Conservation (phyloP, 208 protist species). For the Wallacemonas rigidus region DNA sequence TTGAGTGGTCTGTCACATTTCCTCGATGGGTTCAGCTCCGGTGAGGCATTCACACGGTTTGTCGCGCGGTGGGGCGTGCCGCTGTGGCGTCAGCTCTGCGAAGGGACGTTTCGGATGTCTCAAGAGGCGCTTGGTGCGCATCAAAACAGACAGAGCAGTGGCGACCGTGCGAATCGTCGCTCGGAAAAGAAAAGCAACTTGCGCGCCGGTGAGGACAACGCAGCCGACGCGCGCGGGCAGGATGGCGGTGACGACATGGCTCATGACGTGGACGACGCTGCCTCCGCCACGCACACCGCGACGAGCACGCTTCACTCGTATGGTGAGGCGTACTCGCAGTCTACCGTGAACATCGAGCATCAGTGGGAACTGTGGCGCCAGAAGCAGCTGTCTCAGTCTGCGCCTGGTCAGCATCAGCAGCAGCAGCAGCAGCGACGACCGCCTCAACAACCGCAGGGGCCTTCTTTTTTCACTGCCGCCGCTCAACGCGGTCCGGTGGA, state of each 20-base stretch:
- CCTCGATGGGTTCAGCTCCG: conserved; percentile 31
- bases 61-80: conserved; percentile 55
- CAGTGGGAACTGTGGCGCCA: conserved; percentile 5
- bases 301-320: conserved; percentile 15
- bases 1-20: conserved; percentile 34
- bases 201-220: background rate
- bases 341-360: conserved; percentile 7
- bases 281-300: background rate
- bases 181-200: background rate
- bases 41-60: conserved; percentile 34
- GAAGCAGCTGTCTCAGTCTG: conserved; percentile 4
- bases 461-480: too few relatives aligned
- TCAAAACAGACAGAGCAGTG: background rate
- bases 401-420: conserved; percentile 11
- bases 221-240: background rate
- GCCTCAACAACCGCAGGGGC: background rate
- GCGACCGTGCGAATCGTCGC: too few relatives aligned
- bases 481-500: background rate
- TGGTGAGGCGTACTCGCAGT: conserved; percentile 21
- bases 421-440: background rate
- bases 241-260: background rate
- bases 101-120: conserved; percentile 17
- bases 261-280: background rate
- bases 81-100: conserved; percentile 65
- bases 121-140: background rate